Percentiles rank a stretch among this genome's conserved stretches.
phyloP scores from a whole-genome alignment of 768 basidiomycete species.

The Lactifluus volemus region DNA sequence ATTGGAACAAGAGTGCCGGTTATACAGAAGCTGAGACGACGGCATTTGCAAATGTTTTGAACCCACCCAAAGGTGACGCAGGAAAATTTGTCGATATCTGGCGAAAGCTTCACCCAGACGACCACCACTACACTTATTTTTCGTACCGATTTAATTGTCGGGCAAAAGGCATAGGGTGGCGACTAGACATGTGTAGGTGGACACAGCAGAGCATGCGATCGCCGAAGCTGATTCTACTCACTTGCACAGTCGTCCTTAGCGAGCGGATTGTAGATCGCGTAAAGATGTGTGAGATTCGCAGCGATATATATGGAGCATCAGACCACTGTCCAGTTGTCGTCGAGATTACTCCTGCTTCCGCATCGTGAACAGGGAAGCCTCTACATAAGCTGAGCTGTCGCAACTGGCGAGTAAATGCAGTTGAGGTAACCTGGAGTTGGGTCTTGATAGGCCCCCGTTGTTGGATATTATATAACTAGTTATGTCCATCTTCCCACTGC shows the following conservation, averaged over 20 bases:
- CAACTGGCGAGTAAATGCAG: background rate
- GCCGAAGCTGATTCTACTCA: background rate
- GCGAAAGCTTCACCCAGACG: conserved; percentile 58
- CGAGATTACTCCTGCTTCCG: conserved; percentile 41
- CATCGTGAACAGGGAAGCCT: background rate
- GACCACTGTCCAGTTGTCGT: conserved; percentile 78
- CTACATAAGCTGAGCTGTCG: no score
- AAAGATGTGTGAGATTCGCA: conserved; percentile 78
- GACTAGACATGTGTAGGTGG: conserved; percentile 71
- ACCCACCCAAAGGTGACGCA: conserved; percentile 34
- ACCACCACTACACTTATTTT: conserved; percentile 78
- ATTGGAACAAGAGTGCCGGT: conserved; percentile 86
- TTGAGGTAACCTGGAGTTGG: no score
- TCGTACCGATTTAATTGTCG: conserved; percentile 78
- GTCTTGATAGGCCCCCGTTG: no score
- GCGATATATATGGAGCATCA: conserved; percentile 80
- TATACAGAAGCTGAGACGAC: conserved; percentile 78
- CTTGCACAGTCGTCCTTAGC: conserved; percentile 59
- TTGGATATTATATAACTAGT: no score
- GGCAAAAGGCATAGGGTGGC: conserved; percentile 76
- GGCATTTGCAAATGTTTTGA: conserved; percentile 60
- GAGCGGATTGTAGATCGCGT: conserved; percentile 55
- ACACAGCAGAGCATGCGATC: background rate
- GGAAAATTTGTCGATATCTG: conserved; percentile 67
- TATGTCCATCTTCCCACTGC: no score